Evolutionary conservation across 805 yeast genomes (phyloP), one percentile per base, ranked within the genome.

Genomic region (Blastobotrys parvus): DNA sequence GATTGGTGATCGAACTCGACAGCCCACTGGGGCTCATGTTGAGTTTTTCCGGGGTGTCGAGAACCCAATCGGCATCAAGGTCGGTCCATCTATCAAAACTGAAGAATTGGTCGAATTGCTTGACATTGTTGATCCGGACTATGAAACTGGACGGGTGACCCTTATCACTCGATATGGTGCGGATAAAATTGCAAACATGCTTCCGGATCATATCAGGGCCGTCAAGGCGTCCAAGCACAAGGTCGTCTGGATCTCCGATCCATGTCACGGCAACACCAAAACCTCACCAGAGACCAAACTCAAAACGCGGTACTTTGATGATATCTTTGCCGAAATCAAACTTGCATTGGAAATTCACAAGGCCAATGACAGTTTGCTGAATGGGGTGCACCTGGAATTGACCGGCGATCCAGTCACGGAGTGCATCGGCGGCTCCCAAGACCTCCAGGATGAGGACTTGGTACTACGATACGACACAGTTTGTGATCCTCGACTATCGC

Each of bases 1-100:
- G 71, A 67, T 67, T 19, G 71, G 71, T 19, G 71, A 67, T 46
- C 59, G 71, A 25, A 67, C 71, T 1, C 53, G 71, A 8, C 72
- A 68, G 52, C 51, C 65, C 2, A 63, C 65, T 39, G 69, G 71
- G 15, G 71, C 72, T n/a, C 71, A 67, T 42, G 71, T 67, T 19
- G 71, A 67, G 55, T 67, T 63, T 47, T 67, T 67, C 58, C 50
- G 71, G 23, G 71, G 71, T 4, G 56, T 67, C 2, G 56, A 55
- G 47, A 67, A 67, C 47, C 71, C 71, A 3, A 63, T 67, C 38
- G 71, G 71, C 3, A 57, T 68, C 46, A 67, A 67, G 51, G 70
- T 67, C 1, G 71, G 71, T 3, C 72, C 71, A n/a, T 38, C 66
- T 2, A 68, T 66, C 60, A 47, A 56, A 25, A 57, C 58, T 16